A percentile compares a stretch with the other conserved stretches of the same genome.
These are phyloP conservation scores for Chionographis japonica DNA, from an alignment of 106 monocot species.

Conservation along the genomic window DNA sequence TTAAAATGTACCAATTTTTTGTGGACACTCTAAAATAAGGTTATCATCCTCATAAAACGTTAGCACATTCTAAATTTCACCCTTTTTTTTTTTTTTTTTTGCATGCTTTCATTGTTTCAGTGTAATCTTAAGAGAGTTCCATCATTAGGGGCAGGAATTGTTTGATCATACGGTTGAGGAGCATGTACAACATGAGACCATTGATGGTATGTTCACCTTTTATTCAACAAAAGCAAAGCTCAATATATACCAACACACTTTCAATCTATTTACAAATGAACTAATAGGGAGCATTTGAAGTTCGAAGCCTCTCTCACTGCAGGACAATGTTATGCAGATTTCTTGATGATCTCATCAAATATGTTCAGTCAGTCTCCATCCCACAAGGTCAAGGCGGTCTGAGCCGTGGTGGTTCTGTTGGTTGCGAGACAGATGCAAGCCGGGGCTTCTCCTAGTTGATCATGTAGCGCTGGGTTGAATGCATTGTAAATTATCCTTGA, in stretches of 20 bases:
- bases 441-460: too few relatives aligned
- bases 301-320: background rate
- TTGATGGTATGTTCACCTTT: conserved; percentile 93
- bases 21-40: too few relatives aligned
- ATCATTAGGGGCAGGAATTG: conserved; percentile 54
- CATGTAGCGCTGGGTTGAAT: too few relatives aligned
- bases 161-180: conserved; percentile 80
- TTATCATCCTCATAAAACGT: too few relatives aligned
- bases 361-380: conserved; percentile 81
- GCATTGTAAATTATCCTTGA: too few relatives aligned
- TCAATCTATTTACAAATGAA: background rate
- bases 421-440: too few relatives aligned
- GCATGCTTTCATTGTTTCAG: too few relatives aligned
- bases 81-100: too few relatives aligned
- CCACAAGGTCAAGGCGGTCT: conserved; percentile 71
- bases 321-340: conserved; percentile 29
- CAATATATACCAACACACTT: conserved; percentile 38
- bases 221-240: conserved; percentile 74
- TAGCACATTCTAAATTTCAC: too few relatives aligned
- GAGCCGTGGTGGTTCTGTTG: background rate
- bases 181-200: conserved; percentile 62
- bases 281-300: background rate
- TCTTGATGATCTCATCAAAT: conserved; percentile 95
- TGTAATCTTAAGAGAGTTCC: too few relatives aligned
- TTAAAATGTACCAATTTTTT: too few relatives aligned